Percentiles rank a stretch among this genome's conserved stretches.
phyloP scores from a whole-genome alignment of 495 filamentous ascomycete genomes.

The Penicillium ucsense region DNA sequence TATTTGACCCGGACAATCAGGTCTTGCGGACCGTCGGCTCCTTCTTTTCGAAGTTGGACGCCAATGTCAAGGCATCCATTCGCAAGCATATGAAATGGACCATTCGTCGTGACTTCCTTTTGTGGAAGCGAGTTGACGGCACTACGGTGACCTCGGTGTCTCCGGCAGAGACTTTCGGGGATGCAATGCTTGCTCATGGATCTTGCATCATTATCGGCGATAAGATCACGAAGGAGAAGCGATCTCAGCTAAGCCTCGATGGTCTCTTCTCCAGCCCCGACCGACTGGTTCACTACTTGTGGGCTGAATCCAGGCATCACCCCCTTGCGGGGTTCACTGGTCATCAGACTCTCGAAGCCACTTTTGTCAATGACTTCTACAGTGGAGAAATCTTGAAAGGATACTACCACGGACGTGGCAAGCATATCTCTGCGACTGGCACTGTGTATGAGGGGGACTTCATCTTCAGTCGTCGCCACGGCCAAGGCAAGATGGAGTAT shows the following conservation, averaged over 20 bases:
- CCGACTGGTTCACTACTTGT: conserved; percentile 37
- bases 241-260: conserved; percentile 24
- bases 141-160: conserved; percentile 31
- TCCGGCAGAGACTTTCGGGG: conserved; percentile 30
- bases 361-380: conserved; percentile 40
- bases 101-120: conserved; percentile 30
- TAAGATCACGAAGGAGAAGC: conserved; percentile 33
- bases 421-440: conserved; percentile 43
- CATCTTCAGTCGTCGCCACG: conserved; percentile 41
- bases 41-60: conserved; percentile 34
- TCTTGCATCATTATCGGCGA: conserved; percentile 37
- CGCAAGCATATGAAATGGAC: conserved; percentile 32
- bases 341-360: conserved; percentile 33
- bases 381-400: conserved; percentile 41
- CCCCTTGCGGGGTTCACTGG: conserved; percentile 37
- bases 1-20: conserved; percentile 42
- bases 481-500: conserved; percentile 48
- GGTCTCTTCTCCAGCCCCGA: conserved; percentile 38
- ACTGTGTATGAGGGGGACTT: conserved; percentile 49
- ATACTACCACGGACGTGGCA: conserved; percentile 42
- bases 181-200: conserved; percentile 29
- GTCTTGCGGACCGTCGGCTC: conserved; percentile 43
- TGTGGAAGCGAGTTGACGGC: conserved; percentile 37
- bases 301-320: conserved; percentile 34
- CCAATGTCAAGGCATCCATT: conserved; percentile 36